Conservation (phyloP, 2,329 filamentous ascomycete species). For the Truncatella angustata region DNA sequence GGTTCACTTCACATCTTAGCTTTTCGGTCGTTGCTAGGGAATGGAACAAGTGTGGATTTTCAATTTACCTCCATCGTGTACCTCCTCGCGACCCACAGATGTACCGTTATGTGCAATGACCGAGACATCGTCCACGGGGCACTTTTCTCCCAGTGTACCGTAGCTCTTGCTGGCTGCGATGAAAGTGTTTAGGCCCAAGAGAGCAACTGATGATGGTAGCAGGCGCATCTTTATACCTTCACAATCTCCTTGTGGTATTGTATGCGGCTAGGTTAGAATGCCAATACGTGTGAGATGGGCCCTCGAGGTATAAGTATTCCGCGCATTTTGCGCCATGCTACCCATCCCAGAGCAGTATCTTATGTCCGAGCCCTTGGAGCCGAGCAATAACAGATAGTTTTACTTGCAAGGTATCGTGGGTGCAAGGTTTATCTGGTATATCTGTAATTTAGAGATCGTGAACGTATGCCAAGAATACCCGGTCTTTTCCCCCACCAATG, state of each 20-base stretch:
- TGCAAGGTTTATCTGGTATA: no score
- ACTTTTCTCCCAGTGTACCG: slow-evolving; percentile 9
- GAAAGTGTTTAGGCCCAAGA: slow-evolving; percentile 6
- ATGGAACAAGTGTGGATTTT: not conserved
- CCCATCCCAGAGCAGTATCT: no score
- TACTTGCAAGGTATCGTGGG: no score
- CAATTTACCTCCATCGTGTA: slow-evolving; percentile 24
- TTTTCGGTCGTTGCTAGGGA: not conserved
- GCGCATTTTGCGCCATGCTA: no score
- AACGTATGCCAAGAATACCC: slow-evolving; percentile 3
- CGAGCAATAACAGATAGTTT: no score
- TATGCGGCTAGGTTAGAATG: no score
- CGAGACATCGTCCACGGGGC: slow-evolving; percentile 23
- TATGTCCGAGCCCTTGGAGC: no score
- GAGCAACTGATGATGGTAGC: not conserved
- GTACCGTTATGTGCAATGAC: slow-evolving; percentile 26
- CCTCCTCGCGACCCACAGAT: slow-evolving; percentile 26
- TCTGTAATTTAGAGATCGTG: not conserved
- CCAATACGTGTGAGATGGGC: no score
- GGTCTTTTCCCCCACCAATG: not conserved
- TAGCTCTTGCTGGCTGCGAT: not conserved
- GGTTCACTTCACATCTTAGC: slow-evolving; percentile 22
- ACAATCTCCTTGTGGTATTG: no score
- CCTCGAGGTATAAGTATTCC: no score
- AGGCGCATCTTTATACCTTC: slow-evolving; percentile 3